A percentile compares a stretch with the other conserved stretches of the same genome.
Evolutionary conservation across 257 asterid species (phyloP).

Genomic region (Cynanchum wilfordii): DNA sequence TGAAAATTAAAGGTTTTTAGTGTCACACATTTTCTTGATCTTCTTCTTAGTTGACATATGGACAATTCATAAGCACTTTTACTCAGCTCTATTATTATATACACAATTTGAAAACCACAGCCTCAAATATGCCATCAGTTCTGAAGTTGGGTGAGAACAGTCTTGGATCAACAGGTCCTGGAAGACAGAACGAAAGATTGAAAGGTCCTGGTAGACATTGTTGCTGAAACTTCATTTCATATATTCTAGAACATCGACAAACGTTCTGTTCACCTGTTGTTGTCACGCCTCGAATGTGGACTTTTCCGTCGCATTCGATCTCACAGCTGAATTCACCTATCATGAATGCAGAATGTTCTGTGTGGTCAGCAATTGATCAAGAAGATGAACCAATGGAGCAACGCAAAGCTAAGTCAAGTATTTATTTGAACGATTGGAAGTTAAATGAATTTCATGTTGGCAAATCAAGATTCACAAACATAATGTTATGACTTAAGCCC

Average conservation of each 20-base stretch:
- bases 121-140: conserved; percentile 85
- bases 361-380: not conserved
- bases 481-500: too few species aligned
- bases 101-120: conserved; percentile 41
- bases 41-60: too few species aligned
- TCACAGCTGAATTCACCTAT: conserved; percentile 71
- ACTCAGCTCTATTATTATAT: too few species aligned
- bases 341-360: conserved; percentile 1
- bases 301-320: conserved; percentile 53
- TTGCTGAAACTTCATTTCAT: conserved; percentile 64
- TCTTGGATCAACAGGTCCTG: conserved; percentile 84
- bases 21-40: too few species aligned
- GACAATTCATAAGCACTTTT: too few species aligned
- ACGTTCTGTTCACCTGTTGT: conserved; percentile 55
- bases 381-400: not conserved
- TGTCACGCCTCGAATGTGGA: conserved; percentile 59
- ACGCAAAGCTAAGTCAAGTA: not conserved
- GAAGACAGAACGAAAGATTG: conserved; percentile 61
- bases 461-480: too few species aligned
- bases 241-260: conserved; percentile 50
- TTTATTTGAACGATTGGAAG: not conserved
- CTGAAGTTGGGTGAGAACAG: conserved; percentile 52
- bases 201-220: conserved; percentile 84
- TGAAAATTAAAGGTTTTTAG: too few species aligned
- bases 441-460: too few species aligned